Evolutionary conservation across 2,329 filamentous ascomycete species (phyloP).

Genomic region (Trichoderma lentiforme): DNA sequence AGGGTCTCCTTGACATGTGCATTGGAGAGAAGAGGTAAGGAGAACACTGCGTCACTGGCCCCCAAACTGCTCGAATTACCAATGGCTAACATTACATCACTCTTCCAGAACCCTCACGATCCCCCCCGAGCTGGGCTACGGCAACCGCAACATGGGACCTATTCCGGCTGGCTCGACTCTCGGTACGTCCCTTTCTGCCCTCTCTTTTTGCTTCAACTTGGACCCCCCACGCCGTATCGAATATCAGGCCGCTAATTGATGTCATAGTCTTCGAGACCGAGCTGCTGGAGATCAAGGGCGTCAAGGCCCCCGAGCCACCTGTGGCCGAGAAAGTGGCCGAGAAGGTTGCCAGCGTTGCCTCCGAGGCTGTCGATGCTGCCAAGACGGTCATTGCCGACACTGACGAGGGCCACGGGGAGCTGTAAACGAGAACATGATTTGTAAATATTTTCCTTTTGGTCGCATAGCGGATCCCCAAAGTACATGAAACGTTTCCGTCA

Average conservation of each 20-base stretch:
- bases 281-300: slow-evolving; percentile 77
- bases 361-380: slow-evolving; percentile 33
- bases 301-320: slow-evolving; percentile 38
- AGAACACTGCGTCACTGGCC: neutral
- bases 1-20: slow-evolving; percentile 90
- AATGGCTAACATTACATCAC: slow-evolving; percentile 23
- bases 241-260: slow-evolving; percentile 17
- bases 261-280: slow-evolving; percentile 82
- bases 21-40: slow-evolving; percentile 78
- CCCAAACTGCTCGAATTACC: neutral
- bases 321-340: slow-evolving; percentile 26
- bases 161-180: slow-evolving; percentile 81
- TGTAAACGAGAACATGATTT: slow-evolving; percentile 37
- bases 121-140: slow-evolving; percentile 82
- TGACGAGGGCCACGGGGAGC: slow-evolving; percentile 60
- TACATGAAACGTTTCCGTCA: slow-evolving; percentile 8
- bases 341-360: slow-evolving; percentile 23
- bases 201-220: slow-evolving; percentile 24
- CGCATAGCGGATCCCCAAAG: slow-evolving; percentile 10
- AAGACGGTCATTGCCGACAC: slow-evolving; percentile 53
- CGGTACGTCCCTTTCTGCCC: slow-evolving; percentile 45
- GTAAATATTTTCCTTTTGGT: slow-evolving; percentile 16
- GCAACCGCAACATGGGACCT: slow-evolving; percentile 69
- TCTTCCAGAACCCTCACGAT: slow-evolving; percentile 71
- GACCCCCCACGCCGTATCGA: slow-evolving; percentile 16